Conservation (phyloP, 257 asterid genomes). For the Datura wrightii region DNA sequence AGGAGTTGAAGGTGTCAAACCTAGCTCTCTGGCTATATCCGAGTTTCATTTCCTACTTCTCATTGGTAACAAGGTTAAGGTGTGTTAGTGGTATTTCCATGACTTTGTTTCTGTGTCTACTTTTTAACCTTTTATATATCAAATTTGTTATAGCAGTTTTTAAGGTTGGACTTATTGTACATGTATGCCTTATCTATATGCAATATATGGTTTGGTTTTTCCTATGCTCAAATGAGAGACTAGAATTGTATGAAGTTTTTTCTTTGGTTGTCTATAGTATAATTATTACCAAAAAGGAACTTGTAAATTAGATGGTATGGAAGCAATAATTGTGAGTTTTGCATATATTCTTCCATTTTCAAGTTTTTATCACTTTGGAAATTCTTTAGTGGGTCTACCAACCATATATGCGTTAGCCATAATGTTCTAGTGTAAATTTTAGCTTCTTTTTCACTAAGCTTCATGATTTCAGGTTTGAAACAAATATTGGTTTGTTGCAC, state of each 20-base stretch:
- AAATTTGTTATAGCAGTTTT: background rate
- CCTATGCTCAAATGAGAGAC: background rate
- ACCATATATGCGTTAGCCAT: background rate
- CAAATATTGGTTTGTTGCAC: conserved; percentile 22
- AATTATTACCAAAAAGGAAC: background rate
- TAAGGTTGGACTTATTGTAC: conserved; percentile 11
- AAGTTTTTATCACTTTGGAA: background rate
- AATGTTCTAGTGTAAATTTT: background rate
- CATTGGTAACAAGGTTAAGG: conserved; percentile 94
- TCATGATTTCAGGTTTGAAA: background rate
- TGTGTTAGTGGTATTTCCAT: conserved; percentile 45
- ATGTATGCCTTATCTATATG: conserved; percentile 8
- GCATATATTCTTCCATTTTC: background rate
- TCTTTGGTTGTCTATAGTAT: background rate
- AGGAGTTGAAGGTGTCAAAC: conserved; percentile 84
- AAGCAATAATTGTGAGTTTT: background rate
- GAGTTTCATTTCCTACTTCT: conserved; percentile 98
- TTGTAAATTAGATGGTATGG: background rate
- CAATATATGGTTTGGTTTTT: conserved; percentile 15
- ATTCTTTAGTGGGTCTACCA: background rate
- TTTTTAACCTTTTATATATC: background rate
- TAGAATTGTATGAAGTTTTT: background rate
- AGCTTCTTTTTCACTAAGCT: conserved; percentile 3
- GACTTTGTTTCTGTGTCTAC: conserved; percentile 35
- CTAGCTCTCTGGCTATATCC: conserved; percentile 89